A percentile compares a stretch with the other conserved stretches of the same genome.
Evolutionary conservation across 2,329 filamentous ascomycete species (phyloP).

Genomic region (Botrytis galanthina): DNA sequence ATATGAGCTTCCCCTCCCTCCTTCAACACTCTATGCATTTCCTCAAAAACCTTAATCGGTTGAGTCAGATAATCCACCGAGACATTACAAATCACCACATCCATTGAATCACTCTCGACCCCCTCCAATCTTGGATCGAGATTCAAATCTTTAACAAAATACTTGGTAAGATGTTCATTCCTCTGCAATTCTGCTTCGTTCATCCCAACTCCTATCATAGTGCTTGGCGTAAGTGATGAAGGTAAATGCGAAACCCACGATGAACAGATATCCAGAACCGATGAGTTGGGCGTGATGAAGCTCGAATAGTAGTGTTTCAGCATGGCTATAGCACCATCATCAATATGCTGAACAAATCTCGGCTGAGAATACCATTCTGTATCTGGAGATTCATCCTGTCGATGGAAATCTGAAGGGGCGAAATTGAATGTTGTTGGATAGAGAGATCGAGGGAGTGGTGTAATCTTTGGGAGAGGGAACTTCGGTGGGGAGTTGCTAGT

Average conservation of each 20-base stretch:
- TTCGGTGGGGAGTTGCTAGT: background rate
- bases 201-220: slow-evolving; percentile 48
- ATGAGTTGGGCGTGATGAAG: slow-evolving; percentile 43
- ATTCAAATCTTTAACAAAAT: slow-evolving; percentile 47
- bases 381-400: slow-evolving; percentile 31
- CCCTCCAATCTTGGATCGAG: slow-evolving; percentile 26
- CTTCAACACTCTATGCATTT: slow-evolving; percentile 43
- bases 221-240: slow-evolving; percentile 36
- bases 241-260: slow-evolving; percentile 45
- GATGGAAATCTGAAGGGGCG: slow-evolving; percentile 23
- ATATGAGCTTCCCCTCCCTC: slow-evolving; percentile 49
- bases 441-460: slow-evolving; percentile 28
- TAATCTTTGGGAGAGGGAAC: slow-evolving; percentile 17
- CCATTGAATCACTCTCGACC: slow-evolving; percentile 36
- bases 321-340: slow-evolving; percentile 47
- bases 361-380: slow-evolving; percentile 38
- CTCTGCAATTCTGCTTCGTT: slow-evolving; percentile 45
- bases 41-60: slow-evolving; percentile 46
- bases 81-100: slow-evolving; percentile 50
- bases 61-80: slow-evolving; percentile 51
- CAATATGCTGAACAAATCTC: slow-evolving; percentile 54
- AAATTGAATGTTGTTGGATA: slow-evolving; percentile 29
- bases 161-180: slow-evolving; percentile 42
- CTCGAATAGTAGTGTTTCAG: slow-evolving; percentile 48
- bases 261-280: slow-evolving; percentile 50